Percentiles rank a stretch among this genome's conserved stretches.
Conservation (phyloP, 345 rosid species). For the Aquilaria malaccensis region DNA sequence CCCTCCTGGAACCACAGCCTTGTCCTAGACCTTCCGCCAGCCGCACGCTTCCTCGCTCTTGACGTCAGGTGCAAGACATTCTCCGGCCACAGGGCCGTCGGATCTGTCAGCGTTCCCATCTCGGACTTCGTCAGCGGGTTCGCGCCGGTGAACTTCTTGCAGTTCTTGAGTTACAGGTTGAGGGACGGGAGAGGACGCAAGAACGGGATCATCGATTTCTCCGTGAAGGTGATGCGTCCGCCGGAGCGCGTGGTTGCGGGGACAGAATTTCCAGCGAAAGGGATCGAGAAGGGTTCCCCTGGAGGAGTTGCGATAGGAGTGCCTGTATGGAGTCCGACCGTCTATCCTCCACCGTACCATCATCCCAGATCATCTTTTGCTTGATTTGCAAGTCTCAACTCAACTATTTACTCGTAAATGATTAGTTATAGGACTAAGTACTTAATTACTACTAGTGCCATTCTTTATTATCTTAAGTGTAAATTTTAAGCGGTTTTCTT, state of each 20-base stretch:
- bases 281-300: neutral
- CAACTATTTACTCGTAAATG: neutral
- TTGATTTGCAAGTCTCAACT: neutral
- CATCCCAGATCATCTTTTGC: constrained; percentile 8
- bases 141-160: constrained; percentile 40
- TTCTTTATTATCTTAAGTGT: too few species aligned
- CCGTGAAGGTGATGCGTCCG: constrained; percentile 38
- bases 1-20: constrained; percentile 60
- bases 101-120: constrained; percentile 38
- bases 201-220: constrained; percentile 58
- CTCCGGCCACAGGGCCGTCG: constrained; percentile 28
- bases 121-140: constrained; percentile 51
- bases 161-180: constrained; percentile 66
- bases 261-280: constrained; percentile 10
- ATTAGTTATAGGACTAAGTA: too few species aligned
- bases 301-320: constrained; percentile 38
- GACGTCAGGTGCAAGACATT: constrained; percentile 35
- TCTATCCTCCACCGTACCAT: neutral
- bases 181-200: constrained; percentile 33
- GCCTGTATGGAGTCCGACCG: constrained; percentile 29
- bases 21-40: constrained; percentile 30
- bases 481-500: too few species aligned
- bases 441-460: too few species aligned
- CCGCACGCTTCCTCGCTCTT: constrained; percentile 24
- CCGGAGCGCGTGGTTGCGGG: constrained; percentile 9